Evolutionary conservation across 2,329 filamentous ascomycete species (phyloP), one percentile per base, ranked within the genome.

Genomic region (Aspergillus melleus): DNA sequence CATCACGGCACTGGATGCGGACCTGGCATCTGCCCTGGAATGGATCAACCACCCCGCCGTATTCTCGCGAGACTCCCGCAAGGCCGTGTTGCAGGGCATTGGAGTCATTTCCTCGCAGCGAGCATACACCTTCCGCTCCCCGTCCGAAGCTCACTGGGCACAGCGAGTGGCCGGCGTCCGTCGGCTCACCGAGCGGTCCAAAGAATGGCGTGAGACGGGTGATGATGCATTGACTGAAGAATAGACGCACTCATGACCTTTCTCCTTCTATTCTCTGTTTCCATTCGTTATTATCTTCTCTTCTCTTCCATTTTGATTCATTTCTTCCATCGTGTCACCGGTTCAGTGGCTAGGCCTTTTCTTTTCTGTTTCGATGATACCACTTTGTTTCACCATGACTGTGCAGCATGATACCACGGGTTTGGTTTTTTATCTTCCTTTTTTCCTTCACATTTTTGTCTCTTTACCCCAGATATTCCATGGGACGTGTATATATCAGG

Each of bases 11-110:
- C 86, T 99, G 19, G 95, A 99, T 74, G 86, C 90, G 1, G 95
- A 99, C 75, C 85, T 99, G 36, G 92, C 96, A 74, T 86, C 90
- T 36, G 91, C 90, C 54, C 81, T 99, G 16, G 95, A 99, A 77
- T 99, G 95, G 95, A 98, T 99, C 76, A 92, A 90, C 72, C 95
- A 99, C 71, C 95, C 95, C 1, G 93, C 93, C 2, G 91, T 98
- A 2, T 99, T 99, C 73, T 89, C 90, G 9, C 88, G 95, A 42
- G 95, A 99, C 74, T 95, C 91, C 59, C 88, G 95, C 70, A 99
- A 99, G 80, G 92, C 94, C 4, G 93, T 99, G 2, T 83, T 99
- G 24, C 95, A 99, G 76, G 92, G 93, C 16, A 98, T 99, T 66
- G 94, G 95, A 6, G 93, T 98, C 62, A 97, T 99, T 68, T 95